Evolutionary conservation across 768 basidiomycete species (phyloP).

Genomic region (Tylopilus vinaceipallidus): DNA sequence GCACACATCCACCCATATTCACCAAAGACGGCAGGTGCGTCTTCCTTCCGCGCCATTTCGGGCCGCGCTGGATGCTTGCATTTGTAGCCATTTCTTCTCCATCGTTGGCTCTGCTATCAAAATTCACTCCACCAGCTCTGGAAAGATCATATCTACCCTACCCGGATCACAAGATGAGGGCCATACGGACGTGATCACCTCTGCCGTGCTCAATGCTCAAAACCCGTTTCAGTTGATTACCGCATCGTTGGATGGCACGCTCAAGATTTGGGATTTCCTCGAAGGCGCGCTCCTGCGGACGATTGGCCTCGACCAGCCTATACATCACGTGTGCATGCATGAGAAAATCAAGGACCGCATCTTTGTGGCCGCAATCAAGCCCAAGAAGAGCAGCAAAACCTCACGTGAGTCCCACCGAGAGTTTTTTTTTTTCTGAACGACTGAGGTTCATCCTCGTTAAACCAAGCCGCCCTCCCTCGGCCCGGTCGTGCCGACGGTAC

Average conservation of each 20-base stretch:
- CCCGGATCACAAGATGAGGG: conserved; percentile 46
- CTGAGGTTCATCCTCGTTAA: too few species aligned
- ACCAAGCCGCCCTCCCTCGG: too few species aligned
- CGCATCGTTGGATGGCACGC: conserved; percentile 75
- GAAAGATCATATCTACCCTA: conserved; percentile 82
- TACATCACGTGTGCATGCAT: conserved; percentile 71
- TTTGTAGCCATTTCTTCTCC: conserved; percentile 81
- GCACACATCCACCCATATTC: conserved; percentile 70
- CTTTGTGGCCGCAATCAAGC: conserved; percentile 64
- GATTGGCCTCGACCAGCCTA: conserved; percentile 65
- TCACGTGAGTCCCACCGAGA: conserved; percentile 12
- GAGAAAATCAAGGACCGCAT: conserved; percentile 63
- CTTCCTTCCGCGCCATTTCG: conserved; percentile 10
- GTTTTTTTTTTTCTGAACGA: too few species aligned
- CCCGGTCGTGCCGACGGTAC: background rate
- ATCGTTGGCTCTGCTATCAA: conserved; percentile 79
- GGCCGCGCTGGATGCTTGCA: conserved; percentile 8
- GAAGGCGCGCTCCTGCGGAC: conserved; percentile 79
- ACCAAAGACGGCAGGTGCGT: conserved; percentile 84
- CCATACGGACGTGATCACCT: conserved; percentile 59
- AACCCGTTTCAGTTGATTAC: conserved; percentile 91
- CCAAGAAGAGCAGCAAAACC: conserved; percentile 42
- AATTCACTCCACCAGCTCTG: conserved; percentile 78
- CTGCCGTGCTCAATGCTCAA: conserved; percentile 73
- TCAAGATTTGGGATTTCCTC: conserved; percentile 92